Evolutionary conservation across 371 early-diverging fungal species (phyloP), one percentile per base, ranked within the genome.

Genomic region (Smittium mucronatum): DNA sequence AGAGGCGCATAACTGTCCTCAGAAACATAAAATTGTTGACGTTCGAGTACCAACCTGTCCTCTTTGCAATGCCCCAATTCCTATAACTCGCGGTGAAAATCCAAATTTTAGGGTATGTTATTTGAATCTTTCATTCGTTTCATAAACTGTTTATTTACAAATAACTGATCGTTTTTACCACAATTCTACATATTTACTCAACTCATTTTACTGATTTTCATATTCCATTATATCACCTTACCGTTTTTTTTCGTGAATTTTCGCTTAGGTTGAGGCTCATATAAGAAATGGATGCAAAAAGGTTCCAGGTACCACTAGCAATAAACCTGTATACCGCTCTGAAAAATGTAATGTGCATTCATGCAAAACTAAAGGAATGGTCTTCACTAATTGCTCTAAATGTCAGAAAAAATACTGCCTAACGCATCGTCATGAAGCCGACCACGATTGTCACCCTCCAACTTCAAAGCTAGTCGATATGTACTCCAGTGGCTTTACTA

Each of bases 11-110:
- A n/a, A 29, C 30, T 78, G 78, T 58, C 17, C 72, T 8, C 67
- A 69, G 25, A 61, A 69, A 16, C 36, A 78, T 57, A 70, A 66
- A n/a, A 57, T 72, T 0, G 58, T 69, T 8, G 78, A 78, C 67
- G 63, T 74, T 30, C 70, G 70, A n/a, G 76, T 78, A 11, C 78
- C 78, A 11, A 74, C 67, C 65, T 78, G 78, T 36, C 78, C 78
- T 32, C 61, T 75, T 26, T 78, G 78, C 68, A 69, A 70, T 32
- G 58, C 72, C n/a, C 69, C 74, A 16, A 59, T 78, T 0, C 74
- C 78, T 0, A 57, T 74, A 33, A 72, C 69, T 2, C 69, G 73
- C 1, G 72, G 74, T 21, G 78, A 78, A 60, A 67, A 76, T 64
- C 76, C 78, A 1, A 74, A 78, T 47, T 33, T 67, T 0, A 69